Evolutionary conservation across 352 stramenopile species (phyloP), one percentile per base, ranked within the genome.

Genomic region (Phytopythium sindhum): DNA sequence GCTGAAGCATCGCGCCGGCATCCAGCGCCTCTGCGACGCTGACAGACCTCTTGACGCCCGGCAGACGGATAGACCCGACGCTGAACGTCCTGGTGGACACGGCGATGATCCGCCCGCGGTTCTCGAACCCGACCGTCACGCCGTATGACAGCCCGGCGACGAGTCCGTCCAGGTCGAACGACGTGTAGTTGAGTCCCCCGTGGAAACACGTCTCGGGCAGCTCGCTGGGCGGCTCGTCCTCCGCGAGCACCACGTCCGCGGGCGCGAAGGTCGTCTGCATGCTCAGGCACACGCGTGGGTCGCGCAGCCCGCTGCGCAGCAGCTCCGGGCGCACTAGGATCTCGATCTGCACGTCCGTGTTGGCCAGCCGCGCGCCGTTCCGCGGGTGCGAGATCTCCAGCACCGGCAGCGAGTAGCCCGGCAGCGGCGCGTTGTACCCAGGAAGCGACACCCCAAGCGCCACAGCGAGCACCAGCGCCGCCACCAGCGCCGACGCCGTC

Each of bases 21-120:
- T 81, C 70, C 44, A 93, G 56, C 5, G 84, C 82, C 17, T 73
- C 64, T 0, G 57, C 61, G 21, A 93, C 61, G 26, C 81, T 85
- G 54, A 91, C 47, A 4, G 67, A 73, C 10, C 51, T 44, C 4
- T 60, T 29, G 0, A 70, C 53, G 3, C 62, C 65, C 9, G 69
- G 58, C 23, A 81, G 39, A 0, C 73, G 31, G 29, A 91, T 61
- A 0, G 79, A 84, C 0, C 67, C 84, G 19, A 93, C 82, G 9
- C 79, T 67, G 56, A 95, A 91, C 10, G 71, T 76, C 1, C 86
- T 75, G 61, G 81, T 81, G 15, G 86, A 95, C 15, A 89, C 61
- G 10, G 72, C 82, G 17, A 92, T 61, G 47, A 91, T 69, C 28
- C 75, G 73, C 24, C 74, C 78, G 47, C 60, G 23, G 59, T 74